phyloP scores from a whole-genome alignment of 108 stramenopile genomes.

The Hondaea fermentalgiana region DNA sequence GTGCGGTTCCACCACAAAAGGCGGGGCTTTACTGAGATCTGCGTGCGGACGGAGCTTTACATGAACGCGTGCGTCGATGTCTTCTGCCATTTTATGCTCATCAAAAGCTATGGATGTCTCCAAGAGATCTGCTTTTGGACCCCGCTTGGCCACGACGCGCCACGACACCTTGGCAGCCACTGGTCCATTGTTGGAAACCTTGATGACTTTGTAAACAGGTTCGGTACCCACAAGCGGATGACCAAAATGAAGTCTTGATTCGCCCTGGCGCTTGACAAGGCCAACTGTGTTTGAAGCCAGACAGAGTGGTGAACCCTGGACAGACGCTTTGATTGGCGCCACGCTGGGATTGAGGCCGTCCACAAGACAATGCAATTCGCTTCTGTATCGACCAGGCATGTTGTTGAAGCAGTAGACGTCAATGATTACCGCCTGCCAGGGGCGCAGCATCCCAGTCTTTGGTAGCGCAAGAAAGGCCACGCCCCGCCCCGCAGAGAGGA shows the following conservation, averaged over 20 bases:
- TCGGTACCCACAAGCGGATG: background rate
- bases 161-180: background rate
- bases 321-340: slow-evolving; percentile 29
- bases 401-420: slow-evolving; percentile 39
- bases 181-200: background rate
- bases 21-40: background rate
- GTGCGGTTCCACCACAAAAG: background rate
- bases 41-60: background rate
- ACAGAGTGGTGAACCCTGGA: slow-evolving; percentile 33
- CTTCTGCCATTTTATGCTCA: background rate
- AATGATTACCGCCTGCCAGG: slow-evolving; percentile 39
- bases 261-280: background rate
- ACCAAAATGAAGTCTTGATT: background rate
- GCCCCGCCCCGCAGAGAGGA: slow-evolving; percentile 30
- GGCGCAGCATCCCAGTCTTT: slow-evolving; percentile 24
- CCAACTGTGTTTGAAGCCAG: slow-evolving; percentile 34
- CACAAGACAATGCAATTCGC: slow-evolving; percentile 31
- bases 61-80: background rate
- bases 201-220: background rate
- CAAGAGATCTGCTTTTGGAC: background rate
- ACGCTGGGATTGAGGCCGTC: background rate
- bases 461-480: slow-evolving; percentile 35
- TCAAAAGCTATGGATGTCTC: background rate
- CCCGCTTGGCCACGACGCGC: background rate
- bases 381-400: slow-evolving; percentile 42